Evolutionary conservation across 2,329 filamentous ascomycete genomes (phyloP), one percentile per base, ranked within the genome.

Genomic region (Emergomyces orientalis): DNA sequence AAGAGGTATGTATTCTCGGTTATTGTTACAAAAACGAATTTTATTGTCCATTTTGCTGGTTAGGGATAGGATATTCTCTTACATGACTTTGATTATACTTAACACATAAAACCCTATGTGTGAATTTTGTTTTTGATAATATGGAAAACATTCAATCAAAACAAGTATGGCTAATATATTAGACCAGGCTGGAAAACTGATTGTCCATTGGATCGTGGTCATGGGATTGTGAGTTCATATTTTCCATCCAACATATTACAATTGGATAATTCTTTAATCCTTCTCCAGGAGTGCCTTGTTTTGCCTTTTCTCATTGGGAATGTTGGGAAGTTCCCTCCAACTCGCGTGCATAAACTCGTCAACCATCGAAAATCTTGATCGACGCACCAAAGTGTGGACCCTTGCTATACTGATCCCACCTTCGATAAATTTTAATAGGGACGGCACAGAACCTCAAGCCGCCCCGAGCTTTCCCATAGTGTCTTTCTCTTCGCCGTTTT

Each of bases 341-440:
- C 87, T 91, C 69, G 82, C 88, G 47, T 75, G 88, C 56, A 77
- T 82, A 61, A 97, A 97, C 71, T 81, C 86, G 56, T 96, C 92
- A 0, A 95, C 91, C 22, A 87, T 99, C 63, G 94, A 99, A 72
- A 84, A 87, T 63, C 79, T 96, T 32, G 82, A 80, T 66, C 79
- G 80, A 62, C 82, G 80, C 65, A 81, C 77, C 22, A 86, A 84
- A 64, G 83, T 86, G 5, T 87, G 88, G 75, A 85, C 86, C 60
- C 78, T 97, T 39, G 92, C 93, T 1, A 84, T 97, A 6, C 82
- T 86, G 30, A 81, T 93, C 22, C 87, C 86, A 22, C 76, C 76
- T 6, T 69, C 75, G 6, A 71, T 79, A 19, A 70, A 72, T 55
- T 22, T 67, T 69, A 51, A 56, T 62, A 25, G 75, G 67, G 72